Evolutionary conservation across 2,329 filamentous ascomycete genomes (phyloP).

Genomic region (Calonectria multiphialidica): DNA sequence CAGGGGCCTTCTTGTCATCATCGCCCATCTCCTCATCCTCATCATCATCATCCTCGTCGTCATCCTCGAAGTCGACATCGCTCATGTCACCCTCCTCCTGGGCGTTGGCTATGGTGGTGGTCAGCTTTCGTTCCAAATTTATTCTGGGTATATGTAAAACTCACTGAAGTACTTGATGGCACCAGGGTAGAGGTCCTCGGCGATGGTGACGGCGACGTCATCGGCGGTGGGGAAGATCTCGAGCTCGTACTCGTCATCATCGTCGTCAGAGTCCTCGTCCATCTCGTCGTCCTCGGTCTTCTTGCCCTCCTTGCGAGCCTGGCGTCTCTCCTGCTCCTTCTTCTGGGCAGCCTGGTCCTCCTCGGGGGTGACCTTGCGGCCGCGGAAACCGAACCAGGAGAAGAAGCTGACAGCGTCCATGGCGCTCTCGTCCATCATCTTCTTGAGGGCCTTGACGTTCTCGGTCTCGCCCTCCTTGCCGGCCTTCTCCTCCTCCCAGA

Average conservation of each 20-base stretch:
- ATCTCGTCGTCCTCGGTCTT: slow-evolving; percentile 57
- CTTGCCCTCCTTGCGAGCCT: slow-evolving; percentile 63
- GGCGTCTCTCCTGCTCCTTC: slow-evolving; percentile 70
- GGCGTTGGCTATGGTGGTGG: slow-evolving; percentile 56
- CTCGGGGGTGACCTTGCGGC: slow-evolving; percentile 76
- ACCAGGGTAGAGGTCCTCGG: slow-evolving; percentile 89
- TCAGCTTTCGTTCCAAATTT: slow-evolving; percentile 48
- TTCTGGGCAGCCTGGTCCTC: slow-evolving; percentile 74
- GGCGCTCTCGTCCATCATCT: slow-evolving; percentile 69
- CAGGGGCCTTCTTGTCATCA: slow-evolving; percentile 60
- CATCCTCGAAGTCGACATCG: slow-evolving; percentile 79
- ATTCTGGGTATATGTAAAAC: slow-evolving; percentile 49
- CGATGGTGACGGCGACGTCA: slow-evolving; percentile 82
- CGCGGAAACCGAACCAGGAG: slow-evolving; percentile 86
- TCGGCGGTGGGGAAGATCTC: slow-evolving; percentile 93
- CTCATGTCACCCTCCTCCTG: slow-evolving; percentile 76
- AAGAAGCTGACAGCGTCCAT: slow-evolving; percentile 85
- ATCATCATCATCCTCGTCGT: slow-evolving; percentile 67
- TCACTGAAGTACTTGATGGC: slow-evolving; percentile 93
- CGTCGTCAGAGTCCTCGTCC: slow-evolving; percentile 70
- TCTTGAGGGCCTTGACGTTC: slow-evolving; percentile 63
- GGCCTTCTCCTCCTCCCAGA: slow-evolving; percentile 71
- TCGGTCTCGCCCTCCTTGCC: slow-evolving; percentile 58
- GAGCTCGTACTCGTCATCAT: slow-evolving; percentile 73
- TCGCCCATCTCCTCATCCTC: slow-evolving; percentile 48